Percentiles rank a stretch among this genome's conserved stretches.
phyloP scores from a whole-genome alignment of 305 asterid genomes.

The Solanum hybrid region DNA sequence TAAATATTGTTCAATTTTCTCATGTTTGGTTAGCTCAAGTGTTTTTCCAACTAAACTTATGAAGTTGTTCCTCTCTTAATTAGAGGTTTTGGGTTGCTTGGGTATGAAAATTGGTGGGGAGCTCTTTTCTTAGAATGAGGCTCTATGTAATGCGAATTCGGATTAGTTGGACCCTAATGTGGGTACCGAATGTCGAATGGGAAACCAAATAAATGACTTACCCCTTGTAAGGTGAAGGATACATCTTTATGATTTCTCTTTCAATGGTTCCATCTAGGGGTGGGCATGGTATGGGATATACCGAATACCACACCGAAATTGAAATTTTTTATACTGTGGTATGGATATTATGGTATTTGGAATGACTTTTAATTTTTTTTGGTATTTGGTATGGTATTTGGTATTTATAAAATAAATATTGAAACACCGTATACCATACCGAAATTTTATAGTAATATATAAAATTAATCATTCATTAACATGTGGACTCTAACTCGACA shows the following conservation, averaged over 20 bases:
- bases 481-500: no score
- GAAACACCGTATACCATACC: neutral
- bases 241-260: neutral
- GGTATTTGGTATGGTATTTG: no score
- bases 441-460: neutral
- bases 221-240: neutral
- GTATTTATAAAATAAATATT: no score
- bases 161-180: neutral
- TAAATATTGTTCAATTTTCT: neutral
- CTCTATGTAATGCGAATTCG: neutral
- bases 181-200: neutral
- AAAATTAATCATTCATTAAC: neutral
- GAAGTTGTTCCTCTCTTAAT: neutral
- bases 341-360: neutral
- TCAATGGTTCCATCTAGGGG: neutral
- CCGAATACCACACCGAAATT: accelerated
- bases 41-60: neutral
- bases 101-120: neutral
- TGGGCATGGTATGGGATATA: neutral
- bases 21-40: neutral
- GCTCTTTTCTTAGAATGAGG: neutral
- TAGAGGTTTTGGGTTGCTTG: neutral
- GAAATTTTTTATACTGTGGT: neutral
- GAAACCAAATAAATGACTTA: neutral
- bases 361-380: neutral